phyloP scores from a whole-genome alignment of 23 red algal species.

The Gracilaria gracilis region DNA sequence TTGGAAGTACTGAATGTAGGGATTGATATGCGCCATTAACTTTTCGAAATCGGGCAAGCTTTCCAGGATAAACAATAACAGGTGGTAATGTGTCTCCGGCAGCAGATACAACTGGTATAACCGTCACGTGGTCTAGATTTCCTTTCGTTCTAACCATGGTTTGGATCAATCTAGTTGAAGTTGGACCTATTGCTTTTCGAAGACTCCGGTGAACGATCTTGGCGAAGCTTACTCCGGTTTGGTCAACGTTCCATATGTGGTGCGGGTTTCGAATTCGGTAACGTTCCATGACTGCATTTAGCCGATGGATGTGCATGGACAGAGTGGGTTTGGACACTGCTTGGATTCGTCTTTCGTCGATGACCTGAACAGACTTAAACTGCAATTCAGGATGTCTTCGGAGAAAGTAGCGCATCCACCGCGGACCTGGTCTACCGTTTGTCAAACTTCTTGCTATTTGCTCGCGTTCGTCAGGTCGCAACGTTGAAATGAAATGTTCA shows the following conservation, averaged over 20 bases:
- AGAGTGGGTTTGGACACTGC: background rate
- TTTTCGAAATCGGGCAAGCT: background rate
- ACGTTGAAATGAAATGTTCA: no score
- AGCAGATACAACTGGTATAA: background rate
- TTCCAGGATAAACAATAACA: background rate
- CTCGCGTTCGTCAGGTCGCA: no score
- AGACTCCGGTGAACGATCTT: background rate
- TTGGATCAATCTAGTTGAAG: background rate
- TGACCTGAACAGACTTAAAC: background rate
- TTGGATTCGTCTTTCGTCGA: background rate
- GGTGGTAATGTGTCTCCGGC: background rate
- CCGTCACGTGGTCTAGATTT: background rate
- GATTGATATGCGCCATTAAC: background rate
- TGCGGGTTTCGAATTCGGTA: background rate
- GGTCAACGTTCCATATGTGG: background rate
- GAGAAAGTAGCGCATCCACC: no score
- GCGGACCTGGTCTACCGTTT: no score
- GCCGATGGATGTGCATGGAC: background rate
- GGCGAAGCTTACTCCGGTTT: background rate
- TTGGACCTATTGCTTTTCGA: background rate
- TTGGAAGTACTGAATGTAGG: background rate
- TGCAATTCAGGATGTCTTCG: background rate
- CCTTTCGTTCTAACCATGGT: background rate
- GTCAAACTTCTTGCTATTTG: no score
- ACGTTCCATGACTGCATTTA: background rate